These are phyloP conservation scores for Apiospora saccharicola DNA, from an alignment of 2,329 filamentous ascomycete species.

Conservation along the genomic window DNA sequence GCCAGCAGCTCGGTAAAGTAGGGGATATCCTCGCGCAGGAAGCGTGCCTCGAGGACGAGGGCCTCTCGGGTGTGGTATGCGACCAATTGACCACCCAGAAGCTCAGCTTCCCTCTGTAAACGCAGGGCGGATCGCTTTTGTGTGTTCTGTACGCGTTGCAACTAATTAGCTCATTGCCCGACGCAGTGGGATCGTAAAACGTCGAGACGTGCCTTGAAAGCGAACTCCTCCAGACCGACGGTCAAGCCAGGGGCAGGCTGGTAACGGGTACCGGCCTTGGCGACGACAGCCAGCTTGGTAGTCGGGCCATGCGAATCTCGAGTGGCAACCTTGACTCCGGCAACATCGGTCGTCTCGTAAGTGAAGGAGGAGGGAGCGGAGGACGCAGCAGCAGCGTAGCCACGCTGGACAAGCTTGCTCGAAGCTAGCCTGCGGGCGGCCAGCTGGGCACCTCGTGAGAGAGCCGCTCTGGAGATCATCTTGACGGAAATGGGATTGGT, in stretches of 20 bases:
- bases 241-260: slow-evolving; percentile 89
- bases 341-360: slow-evolving; percentile 86
- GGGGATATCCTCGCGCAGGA: slow-evolving; percentile 92
- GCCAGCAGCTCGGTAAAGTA: slow-evolving; percentile 97
- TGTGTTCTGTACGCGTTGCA: slow-evolving; percentile 71
- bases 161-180: slow-evolving; percentile 64
- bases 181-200: slow-evolving; percentile 27
- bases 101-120: slow-evolving; percentile 93
- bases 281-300: slow-evolving; percentile 88
- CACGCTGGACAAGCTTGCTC: slow-evolving; percentile 59
- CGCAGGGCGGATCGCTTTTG: slow-evolving; percentile 86
- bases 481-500: slow-evolving; percentile 58
- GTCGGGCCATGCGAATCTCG: slow-evolving; percentile 89
- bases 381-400: slow-evolving; percentile 65
- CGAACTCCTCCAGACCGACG: slow-evolving; percentile 90
- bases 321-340: slow-evolving; percentile 91
- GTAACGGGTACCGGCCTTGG: slow-evolving; percentile 94
- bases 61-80: slow-evolving; percentile 93
- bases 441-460: slow-evolving; percentile 66
- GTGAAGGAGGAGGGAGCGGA: slow-evolving; percentile 71
- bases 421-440: slow-evolving; percentile 64
- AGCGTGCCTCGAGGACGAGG: slow-evolving; percentile 90
- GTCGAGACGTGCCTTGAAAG: slow-evolving; percentile 80
- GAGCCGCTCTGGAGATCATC: slow-evolving; percentile 69
- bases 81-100: slow-evolving; percentile 88